These are phyloP conservation scores for Phytopythium chamaehyphon DNA, from an alignment of 352 stramenopile genomes.

Conservation along the genomic window DNA sequence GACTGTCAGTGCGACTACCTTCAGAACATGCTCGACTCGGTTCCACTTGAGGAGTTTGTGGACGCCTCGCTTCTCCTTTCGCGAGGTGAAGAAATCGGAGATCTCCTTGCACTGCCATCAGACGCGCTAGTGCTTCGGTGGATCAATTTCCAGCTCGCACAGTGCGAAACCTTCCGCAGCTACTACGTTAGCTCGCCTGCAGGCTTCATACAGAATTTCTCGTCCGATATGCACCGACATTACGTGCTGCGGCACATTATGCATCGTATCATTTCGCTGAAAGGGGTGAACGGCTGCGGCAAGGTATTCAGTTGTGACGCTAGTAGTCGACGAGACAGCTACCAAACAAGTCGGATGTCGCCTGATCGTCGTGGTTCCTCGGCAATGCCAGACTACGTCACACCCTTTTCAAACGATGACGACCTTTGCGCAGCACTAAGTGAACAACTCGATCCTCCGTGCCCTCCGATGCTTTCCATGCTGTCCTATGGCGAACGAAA, in stretches of 20 bases:
- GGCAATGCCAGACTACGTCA: background rate
- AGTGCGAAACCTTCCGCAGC: conserved; percentile 25
- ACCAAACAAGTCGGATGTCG: background rate
- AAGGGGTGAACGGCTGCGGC: background rate
- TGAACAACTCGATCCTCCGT: conserved; percentile 34
- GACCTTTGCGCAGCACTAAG: conserved; percentile 34
- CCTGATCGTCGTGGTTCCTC: background rate
- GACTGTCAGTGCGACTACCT: conserved; percentile 48
- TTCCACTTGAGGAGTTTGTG: conserved; percentile 34
- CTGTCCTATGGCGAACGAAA: conserved; percentile 30
- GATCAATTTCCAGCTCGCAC: conserved; percentile 63
- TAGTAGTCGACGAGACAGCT: too few species aligned
- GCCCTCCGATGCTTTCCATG: conserved; percentile 32
- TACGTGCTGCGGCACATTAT: conserved; percentile 59
- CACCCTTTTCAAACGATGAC: conserved; percentile 34
- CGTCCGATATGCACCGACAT: conserved; percentile 53
- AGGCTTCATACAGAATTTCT: conserved; percentile 69
- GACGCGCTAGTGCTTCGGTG: conserved; percentile 65
- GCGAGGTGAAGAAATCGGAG: conserved; percentile 52
- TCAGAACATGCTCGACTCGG: conserved; percentile 56
- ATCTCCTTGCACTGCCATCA: conserved; percentile 41
- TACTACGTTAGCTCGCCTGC: conserved; percentile 13
- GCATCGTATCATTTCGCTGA: conserved; percentile 23
- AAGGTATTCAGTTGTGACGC: background rate
- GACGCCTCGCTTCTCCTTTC: conserved; percentile 35